These are phyloP conservation scores for Tylopilus felleus DNA, from an alignment of 768 basidiomycete genomes.

Conservation along the genomic window DNA sequence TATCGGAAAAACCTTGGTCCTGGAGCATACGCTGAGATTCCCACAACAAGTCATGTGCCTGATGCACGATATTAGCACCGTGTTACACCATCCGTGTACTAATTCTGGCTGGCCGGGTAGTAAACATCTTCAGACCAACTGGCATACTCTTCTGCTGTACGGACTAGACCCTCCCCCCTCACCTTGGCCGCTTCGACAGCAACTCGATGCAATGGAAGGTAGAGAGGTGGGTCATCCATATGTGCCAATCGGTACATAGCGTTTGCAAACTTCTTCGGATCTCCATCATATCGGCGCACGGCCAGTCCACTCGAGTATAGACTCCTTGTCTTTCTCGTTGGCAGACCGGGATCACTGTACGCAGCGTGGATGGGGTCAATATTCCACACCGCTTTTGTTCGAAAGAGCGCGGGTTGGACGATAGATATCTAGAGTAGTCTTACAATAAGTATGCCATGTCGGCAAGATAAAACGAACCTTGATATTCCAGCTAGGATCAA, in stretches of 20 bases:
- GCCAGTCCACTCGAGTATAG: constrained; percentile 11
- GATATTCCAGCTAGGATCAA: constrained; percentile 48
- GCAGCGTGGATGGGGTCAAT: constrained; percentile 20
- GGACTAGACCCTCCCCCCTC: constrained; percentile 23
- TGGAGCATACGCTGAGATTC: neutral
- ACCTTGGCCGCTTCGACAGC: constrained; percentile 20
- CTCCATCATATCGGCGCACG: constrained; percentile 10
- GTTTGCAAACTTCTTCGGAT: constrained; percentile 24
- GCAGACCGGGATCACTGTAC: constrained; percentile 14
- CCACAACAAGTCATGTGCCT: neutral
- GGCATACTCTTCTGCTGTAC: constrained; percentile 24
- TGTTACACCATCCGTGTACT: neutral
- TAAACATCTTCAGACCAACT: constrained; percentile 29
- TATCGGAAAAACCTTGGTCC: too few species aligned
- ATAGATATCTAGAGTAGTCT: constrained; percentile 19
- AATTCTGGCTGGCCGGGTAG: constrained; percentile 4
- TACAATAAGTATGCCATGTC: neutral
- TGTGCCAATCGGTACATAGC: constrained; percentile 15
- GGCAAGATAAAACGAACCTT: constrained; percentile 30
- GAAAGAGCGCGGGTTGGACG: constrained; percentile 25
- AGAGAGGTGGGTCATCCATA: constrained; percentile 26
- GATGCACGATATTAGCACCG: neutral
- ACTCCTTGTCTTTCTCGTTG: constrained; percentile 12
- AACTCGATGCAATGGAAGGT: constrained; percentile 23
- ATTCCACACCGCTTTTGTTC: constrained; percentile 9